Percentiles rank a stretch among this genome's conserved stretches.
Conservation (phyloP, 352 stramenopile species). For the Globisporangium splendens region DNA sequence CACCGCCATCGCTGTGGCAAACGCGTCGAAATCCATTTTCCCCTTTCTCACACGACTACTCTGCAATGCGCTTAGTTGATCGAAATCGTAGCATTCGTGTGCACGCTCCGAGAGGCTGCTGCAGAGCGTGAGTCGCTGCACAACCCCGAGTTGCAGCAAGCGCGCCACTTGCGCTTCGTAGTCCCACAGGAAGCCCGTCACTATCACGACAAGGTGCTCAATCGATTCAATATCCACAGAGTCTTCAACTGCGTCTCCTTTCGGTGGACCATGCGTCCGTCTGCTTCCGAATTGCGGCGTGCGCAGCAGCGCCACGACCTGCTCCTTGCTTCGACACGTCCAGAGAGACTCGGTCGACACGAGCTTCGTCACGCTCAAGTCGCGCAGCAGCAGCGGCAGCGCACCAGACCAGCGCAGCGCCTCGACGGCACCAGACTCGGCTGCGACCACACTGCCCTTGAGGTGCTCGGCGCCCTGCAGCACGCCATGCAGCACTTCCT, state of each 20-base stretch:
- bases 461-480: slow-evolving; percentile 56
- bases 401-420: slow-evolving; percentile 60
- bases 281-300: slow-evolving; percentile 4
- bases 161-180: slow-evolving; percentile 34
- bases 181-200: slow-evolving; percentile 63
- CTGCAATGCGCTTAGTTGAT: slow-evolving; percentile 13
- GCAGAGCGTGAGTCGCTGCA: slow-evolving; percentile 46
- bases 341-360: slow-evolving; percentile 36
- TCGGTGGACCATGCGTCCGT: not conserved
- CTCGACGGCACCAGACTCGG: slow-evolving; percentile 57
- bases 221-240: slow-evolving; percentile 16
- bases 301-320: slow-evolving; percentile 22
- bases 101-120: slow-evolving; percentile 65
- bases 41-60: slow-evolving; percentile 5
- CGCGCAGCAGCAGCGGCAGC: slow-evolving; percentile 60
- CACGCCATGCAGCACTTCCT: slow-evolving; percentile 54
- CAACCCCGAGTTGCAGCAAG: slow-evolving; percentile 35
- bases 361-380: slow-evolving; percentile 51
- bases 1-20: slow-evolving; percentile 26
- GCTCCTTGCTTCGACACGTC: slow-evolving; percentile 14
- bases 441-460: slow-evolving; percentile 38
- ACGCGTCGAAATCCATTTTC: slow-evolving; percentile 52
- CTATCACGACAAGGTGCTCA: slow-evolving; percentile 45
- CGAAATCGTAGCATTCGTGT: slow-evolving; percentile 68
- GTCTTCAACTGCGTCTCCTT: slow-evolving; percentile 2